Evolutionary conservation across 1,139 yeast genomes (phyloP).

Genomic region (Scheffersomyces illinoinensis): DNA sequence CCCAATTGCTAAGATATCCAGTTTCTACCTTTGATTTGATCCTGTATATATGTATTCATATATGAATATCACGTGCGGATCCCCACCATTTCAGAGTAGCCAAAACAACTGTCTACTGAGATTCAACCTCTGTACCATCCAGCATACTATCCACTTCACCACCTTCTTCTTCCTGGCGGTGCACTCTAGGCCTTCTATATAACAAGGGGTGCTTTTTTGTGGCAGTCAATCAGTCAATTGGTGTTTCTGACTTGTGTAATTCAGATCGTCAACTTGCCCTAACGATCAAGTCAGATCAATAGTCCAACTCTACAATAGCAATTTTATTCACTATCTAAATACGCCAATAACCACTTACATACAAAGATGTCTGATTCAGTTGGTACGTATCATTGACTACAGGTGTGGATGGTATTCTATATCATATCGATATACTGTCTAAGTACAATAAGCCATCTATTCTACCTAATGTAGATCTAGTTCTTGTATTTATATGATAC

Average conservation of each 20-base stretch:
- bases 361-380: conserved; percentile 45
- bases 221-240: background rate
- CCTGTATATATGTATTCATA: too few species aligned
- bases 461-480: background rate
- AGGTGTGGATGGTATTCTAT: background rate
- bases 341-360: background rate
- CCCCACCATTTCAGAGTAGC: conserved; percentile 1
- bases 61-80: background rate
- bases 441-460: background rate
- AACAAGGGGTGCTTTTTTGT: background rate
- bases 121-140: background rate
- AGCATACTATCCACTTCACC: background rate
- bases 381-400: conserved; percentile 28
- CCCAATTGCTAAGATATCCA: too few species aligned
- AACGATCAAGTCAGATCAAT: background rate
- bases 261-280: background rate
- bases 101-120: background rate
- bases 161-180: background rate
- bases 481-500: conserved; percentile 6
- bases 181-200: background rate
- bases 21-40: too few species aligned
- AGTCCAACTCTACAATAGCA: background rate
- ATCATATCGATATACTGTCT: background rate
- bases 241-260: background rate
- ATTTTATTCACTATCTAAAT: background rate